Percentiles rank a stretch among this genome's conserved stretches.
Evolutionary conservation across 805 yeast species (phyloP).

Genomic region (Starmerella sp.): DNA sequence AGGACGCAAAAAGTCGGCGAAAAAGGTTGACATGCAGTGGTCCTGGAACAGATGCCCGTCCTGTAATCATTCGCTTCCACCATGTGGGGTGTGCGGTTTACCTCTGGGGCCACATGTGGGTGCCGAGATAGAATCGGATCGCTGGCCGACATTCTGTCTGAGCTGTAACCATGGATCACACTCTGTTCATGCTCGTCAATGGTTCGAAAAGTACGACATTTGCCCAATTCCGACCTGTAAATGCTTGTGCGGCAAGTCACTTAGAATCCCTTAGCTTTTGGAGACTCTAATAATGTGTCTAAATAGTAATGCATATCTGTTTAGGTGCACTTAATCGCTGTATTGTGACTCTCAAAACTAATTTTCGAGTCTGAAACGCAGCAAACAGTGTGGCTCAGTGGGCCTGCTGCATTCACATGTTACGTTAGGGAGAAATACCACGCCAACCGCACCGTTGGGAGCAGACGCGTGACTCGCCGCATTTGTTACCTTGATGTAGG

Average conservation of each 20-base stretch:
- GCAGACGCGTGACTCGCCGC: too few species aligned
- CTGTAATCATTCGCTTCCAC: slow-evolving; percentile 77
- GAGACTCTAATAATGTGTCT: not conserved
- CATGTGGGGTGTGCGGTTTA: slow-evolving; percentile 80
- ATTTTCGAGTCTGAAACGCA: too few species aligned
- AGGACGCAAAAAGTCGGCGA: not conserved
- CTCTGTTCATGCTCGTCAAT: slow-evolving; percentile 89
- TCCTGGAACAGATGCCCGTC: slow-evolving; percentile 48
- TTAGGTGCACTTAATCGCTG: too few species aligned
- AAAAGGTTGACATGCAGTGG: not conserved
- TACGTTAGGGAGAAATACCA: too few species aligned
- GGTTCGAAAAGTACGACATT: slow-evolving; percentile 78
- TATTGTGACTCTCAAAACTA: too few species aligned
- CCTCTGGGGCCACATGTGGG: slow-evolving; percentile 48
- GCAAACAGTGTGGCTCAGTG: too few species aligned
- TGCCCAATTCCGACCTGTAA: slow-evolving; percentile 93
- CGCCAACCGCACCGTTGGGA: too few species aligned
- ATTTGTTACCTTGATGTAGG: too few species aligned
- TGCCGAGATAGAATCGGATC: slow-evolving; percentile 26
- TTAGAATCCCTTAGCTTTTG: not conserved
- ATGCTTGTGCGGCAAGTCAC: slow-evolving; percentile 48
- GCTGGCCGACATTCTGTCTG: slow-evolving; percentile 87
- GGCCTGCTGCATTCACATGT: too few species aligned
- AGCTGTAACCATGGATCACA: slow-evolving; percentile 91
- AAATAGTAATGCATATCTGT: too few species aligned